Conservation (phyloP, 1,139 yeast genomes). For the Zygosaccharomyces sapae region DNA sequence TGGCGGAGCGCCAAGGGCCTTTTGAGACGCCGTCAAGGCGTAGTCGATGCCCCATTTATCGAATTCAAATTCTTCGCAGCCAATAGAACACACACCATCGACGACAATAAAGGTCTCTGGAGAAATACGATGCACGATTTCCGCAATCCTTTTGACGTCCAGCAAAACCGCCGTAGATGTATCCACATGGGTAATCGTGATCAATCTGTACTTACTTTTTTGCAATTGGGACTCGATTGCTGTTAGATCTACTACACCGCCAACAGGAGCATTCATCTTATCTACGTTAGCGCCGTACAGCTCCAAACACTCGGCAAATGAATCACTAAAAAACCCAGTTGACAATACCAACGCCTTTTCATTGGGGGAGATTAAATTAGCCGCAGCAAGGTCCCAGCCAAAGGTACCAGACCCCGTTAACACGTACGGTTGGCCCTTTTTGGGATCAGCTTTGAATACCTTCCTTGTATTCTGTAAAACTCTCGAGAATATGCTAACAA, state of each 20-base stretch:
- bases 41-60: constrained; percentile 89
- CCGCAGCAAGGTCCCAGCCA: constrained; percentile 89
- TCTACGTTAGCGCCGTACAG: constrained; percentile 71
- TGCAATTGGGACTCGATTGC: constrained; percentile 53
- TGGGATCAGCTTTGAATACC: constrained; percentile 57
- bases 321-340: constrained; percentile 87
- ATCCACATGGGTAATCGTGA: constrained; percentile 92
- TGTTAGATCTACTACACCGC: constrained; percentile 58
- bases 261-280: constrained; percentile 60
- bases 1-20: constrained; percentile 92
- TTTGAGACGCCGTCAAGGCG: constrained; percentile 88
- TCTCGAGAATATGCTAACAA: constrained; percentile 66
- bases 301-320: constrained; percentile 73
- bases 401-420: constrained; percentile 89
- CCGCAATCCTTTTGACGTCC: constrained; percentile 62
- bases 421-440: constrained; percentile 70
- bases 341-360: constrained; percentile 76
- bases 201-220: constrained; percentile 53
- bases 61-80: constrained; percentile 79
- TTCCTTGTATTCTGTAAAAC: constrained; percentile 65
- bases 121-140: constrained; percentile 54
- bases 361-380: constrained; percentile 57
- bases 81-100: constrained; percentile 94
- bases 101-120: constrained; percentile 83
- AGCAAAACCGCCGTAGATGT: constrained; percentile 90